Evolutionary conservation across 1,284 basidiomycete species (phyloP).

Genomic region (Apiotrichum gracile): DNA sequence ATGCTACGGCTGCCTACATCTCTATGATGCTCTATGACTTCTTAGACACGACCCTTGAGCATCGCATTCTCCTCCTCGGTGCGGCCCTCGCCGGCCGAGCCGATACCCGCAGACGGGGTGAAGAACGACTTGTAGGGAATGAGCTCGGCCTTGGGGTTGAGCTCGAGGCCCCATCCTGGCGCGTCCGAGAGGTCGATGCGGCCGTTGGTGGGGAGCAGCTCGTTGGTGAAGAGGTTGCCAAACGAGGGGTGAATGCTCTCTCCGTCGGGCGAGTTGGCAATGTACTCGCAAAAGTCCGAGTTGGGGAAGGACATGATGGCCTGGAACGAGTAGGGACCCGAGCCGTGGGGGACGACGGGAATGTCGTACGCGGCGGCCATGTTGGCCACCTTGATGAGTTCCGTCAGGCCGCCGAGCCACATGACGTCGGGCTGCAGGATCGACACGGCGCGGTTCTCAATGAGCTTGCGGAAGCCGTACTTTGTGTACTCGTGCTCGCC

Average conservation of each 20-base stretch:
- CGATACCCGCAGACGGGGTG: constrained; percentile 28
- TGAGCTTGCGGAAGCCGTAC: constrained; percentile 54
- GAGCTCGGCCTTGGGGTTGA: constrained; percentile 51
- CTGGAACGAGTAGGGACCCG: constrained; percentile 47
- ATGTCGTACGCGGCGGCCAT: constrained; percentile 50
- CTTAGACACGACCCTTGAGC: neutral
- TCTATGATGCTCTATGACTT: too few relatives aligned
- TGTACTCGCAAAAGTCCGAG: constrained; percentile 48
- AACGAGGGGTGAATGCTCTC: constrained; percentile 52
- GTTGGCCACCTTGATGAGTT: constrained; percentile 52
- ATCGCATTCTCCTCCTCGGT: constrained; percentile 13
- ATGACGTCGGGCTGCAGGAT: constrained; percentile 55
- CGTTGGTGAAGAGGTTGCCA: constrained; percentile 54
- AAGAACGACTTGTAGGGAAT: constrained; percentile 44
- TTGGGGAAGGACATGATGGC: constrained; percentile 45
- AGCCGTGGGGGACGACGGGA: constrained; percentile 54
- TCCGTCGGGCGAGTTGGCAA: constrained; percentile 54
- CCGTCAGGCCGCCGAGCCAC: constrained; percentile 53
- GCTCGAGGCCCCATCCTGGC: constrained; percentile 52
- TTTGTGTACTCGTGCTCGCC: constrained; percentile 55
- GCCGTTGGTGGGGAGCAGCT: constrained; percentile 51
- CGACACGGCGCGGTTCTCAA: constrained; percentile 51
- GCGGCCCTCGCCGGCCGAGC: constrained; percentile 26
- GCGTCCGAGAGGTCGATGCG: constrained; percentile 48
- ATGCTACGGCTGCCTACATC: too few relatives aligned